Evolutionary conservation across 2,329 filamentous ascomycete genomes (phyloP), one percentile per base, ranked within the genome.

Genomic region (Sclerotinia sclerotiorum): DNA sequence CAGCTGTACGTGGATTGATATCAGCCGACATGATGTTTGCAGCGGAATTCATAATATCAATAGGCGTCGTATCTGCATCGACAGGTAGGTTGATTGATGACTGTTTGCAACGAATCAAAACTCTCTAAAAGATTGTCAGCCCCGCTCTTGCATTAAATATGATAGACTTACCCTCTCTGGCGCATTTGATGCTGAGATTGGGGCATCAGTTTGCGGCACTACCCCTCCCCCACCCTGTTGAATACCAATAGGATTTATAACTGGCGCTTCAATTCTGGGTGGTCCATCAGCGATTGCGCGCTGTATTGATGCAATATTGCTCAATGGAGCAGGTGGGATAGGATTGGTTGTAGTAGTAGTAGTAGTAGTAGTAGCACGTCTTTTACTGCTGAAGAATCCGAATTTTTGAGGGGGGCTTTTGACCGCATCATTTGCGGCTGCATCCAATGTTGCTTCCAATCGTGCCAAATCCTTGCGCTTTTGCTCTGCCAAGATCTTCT

Each of bases 161-260:
- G 46, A 11, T 42, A 29, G 32, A 82, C 87, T 83, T 79, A 91
- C 89, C 74, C 93, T 84, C 76, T 94, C 91, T 57, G 89, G 90
- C 70, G 90, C 87, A 80, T 96, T 96, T 69, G 90, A 89, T 19
- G 92, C 92, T 66, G 92, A 93, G 13, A 89, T 83, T 1, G 93
- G 93, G 29, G 91, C 91, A 81, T 96, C 92, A 55, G 84, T 88
- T 64, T 84, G 84, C 32, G 86, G 82, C 2, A 85, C 75, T 68
- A 77, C 73, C 4, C 74, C 75, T 39, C 73, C 74, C 49, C 75
- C 75, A 57, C 76, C 75, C 63, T 74, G 72, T 39, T 73, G 69
- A 62, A 76, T 76, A 10, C 57, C 70, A 55, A 68, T 48, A 15
- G 46, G 64, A 42, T 68, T 68, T 21, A 54, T 29, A 24, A 69